A percentile compares a stretch with the other conserved stretches of the same genome.
Evolutionary conservation across 257 asterid species (phyloP).

Genomic region (Solanum appendiculatum): DNA sequence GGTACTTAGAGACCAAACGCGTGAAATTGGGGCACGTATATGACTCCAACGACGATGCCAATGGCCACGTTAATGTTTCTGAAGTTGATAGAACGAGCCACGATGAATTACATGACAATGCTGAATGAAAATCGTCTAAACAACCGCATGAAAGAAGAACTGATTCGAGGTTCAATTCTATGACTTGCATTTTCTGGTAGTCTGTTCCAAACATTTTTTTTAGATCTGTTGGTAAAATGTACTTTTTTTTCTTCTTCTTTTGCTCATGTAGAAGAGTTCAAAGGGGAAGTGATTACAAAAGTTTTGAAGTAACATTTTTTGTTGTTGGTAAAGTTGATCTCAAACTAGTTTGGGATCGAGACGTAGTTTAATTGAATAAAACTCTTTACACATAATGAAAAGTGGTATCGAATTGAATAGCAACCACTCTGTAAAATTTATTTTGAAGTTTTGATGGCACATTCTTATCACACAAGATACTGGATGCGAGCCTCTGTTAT

Average conservation of each 20-base stretch:
- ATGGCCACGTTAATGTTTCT: constrained; percentile 15
- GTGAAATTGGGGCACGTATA: constrained; percentile 86
- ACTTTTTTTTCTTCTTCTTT: not conserved
- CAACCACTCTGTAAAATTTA: not conserved
- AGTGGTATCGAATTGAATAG: not conserved
- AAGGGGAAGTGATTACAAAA: not conserved
- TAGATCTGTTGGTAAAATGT: not conserved
- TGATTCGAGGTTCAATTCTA: not conserved
- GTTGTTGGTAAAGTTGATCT: not conserved
- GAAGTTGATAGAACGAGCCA: not conserved
- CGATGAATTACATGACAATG: not conserved
- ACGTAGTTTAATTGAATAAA: not conserved
- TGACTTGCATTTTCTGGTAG: not conserved
- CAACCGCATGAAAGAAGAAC: not conserved
- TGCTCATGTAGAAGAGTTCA: not conserved
- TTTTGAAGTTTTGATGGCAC: not conserved
- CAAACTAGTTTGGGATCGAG: not conserved
- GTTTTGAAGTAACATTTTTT: not conserved
- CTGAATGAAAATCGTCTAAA: not conserved
- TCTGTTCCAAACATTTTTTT: not conserved
- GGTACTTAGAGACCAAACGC: constrained; percentile 82
- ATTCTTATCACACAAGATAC: not conserved
- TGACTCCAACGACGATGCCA: constrained; percentile 38
- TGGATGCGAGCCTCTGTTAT: not conserved
- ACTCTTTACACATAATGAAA: not conserved